Base-by-base conservation (phyloP, 2,329 filamentous ascomycete genomes). In the Bipolaris bicolor region DNA sequence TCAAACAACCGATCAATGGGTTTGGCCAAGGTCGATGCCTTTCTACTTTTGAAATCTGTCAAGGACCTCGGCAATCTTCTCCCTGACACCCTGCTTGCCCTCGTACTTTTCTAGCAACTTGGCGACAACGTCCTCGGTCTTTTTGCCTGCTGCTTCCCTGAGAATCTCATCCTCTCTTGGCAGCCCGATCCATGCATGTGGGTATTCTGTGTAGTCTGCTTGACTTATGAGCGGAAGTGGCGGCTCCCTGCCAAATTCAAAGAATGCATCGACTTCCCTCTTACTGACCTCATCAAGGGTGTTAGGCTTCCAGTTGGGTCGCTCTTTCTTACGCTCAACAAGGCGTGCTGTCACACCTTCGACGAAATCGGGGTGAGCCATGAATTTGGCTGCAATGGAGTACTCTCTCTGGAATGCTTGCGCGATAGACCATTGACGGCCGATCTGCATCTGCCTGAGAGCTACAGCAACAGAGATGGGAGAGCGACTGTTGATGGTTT, bases 361-460 rank as follows among this genome's bases (percentile, higher is more conserved):
- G 41, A 88, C 88, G 72, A 99, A 99, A 77, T 99, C 95, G 4
- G 86, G 90, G 75, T 95, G 89, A 55, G 84, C 83, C 94, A 99
- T 98, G 81, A 99, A 98, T 62, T 87, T 86, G 57, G 84, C 81
- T 1, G 94, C 92, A 58, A 99, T 92, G 71, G 89, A 84, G 78
- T 95, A 86, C 80, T 99, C 95, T 62, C 87, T 87, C 72, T 88
- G 82, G 83, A 98, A 99, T 0, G 94, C 88, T 78, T 97, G 85
- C 15, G 84, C 81, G 68, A 99, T 97, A 62, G 84, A 83, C 95
- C 95, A 98, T 33, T 81, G 73, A 65, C 80, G 79, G 58, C 91
- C 92, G 47, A 90, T 78, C 64, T 88, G 89, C 86, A 98, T 90
- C 80, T 96, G 91, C 65, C 86, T 84, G 54, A 97, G 84, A 1